Conservation (phyloP, 2,329 filamentous ascomycete species). For the Aspergillus amoenus region DNA sequence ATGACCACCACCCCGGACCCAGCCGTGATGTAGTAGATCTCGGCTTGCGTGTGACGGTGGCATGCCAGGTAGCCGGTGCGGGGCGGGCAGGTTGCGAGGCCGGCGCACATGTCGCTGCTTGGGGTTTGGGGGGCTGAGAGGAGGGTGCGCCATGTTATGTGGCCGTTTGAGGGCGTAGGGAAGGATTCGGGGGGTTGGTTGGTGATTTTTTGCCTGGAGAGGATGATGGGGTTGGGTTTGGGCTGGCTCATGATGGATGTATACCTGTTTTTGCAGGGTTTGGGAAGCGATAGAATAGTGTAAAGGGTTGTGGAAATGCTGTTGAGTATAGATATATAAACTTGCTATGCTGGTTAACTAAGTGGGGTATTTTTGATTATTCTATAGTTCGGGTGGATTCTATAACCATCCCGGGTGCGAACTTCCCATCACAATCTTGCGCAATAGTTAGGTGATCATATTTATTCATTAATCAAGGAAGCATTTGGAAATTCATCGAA, state of each 20-base stretch:
- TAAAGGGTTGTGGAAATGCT: not conserved
- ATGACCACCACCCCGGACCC: slow-evolving; percentile 40
- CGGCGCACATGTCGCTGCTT: not conserved
- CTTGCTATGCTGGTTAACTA: too few species aligned
- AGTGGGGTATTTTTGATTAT: too few species aligned
- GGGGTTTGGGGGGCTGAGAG: not conserved
- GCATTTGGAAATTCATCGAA: too few species aligned
- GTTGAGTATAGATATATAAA: too few species aligned
- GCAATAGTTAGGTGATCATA: too few species aligned
- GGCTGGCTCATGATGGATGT: not conserved
- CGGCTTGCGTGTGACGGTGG: slow-evolving; percentile 44
- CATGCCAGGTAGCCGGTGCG: not conserved
- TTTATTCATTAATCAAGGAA: too few species aligned
- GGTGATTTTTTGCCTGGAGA: not conserved
- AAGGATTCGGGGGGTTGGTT: not conserved
- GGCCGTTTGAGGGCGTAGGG: not conserved
- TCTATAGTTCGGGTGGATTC: too few species aligned
- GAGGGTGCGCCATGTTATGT: not conserved
- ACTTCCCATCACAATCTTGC: too few species aligned
- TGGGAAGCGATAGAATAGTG: not conserved
- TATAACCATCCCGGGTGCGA: too few species aligned
- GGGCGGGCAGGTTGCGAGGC: not conserved
- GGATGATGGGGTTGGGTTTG: not conserved
- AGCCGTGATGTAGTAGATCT: slow-evolving; percentile 44
- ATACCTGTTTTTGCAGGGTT: not conserved